Base-by-base conservation (phyloP, 805 yeast genomes). In the Saccharomycopsis fermentans region DNA sequence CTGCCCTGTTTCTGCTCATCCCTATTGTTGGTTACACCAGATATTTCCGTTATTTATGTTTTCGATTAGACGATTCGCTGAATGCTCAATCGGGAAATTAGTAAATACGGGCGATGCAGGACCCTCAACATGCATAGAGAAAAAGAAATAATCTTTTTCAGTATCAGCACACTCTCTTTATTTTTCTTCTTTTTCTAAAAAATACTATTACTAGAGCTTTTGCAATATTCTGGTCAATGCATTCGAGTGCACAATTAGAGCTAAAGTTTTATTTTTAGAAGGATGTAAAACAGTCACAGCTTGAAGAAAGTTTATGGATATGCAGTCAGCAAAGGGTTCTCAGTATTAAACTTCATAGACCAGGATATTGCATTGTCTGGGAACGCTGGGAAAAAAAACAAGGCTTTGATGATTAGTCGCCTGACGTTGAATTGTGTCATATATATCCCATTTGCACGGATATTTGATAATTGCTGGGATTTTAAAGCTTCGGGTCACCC, bases 41-140 rank as follows among this genome's bases (percentile, higher is more conserved):
- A 19, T 37, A 24, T 43, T 14, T 19, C 85, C n/a, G 73, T 92
- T 58, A 71, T 75, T 1, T 78, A 72, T 66, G 91, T 96, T 59
- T 88, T 65, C 68, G 27, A 35, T 21, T 43, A 43, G 61, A 59
- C 26, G 62, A 58, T 26, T 27, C 17, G 9, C 29, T 34, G 14
- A 50, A 52, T 21, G 32, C 82, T 11, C 24, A 43, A 43, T 43
- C 26, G 26, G 50, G 50, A 6, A 19, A 43, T 43, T 43, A 6
- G 29, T 43, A 43, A 43, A 43, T 21, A 43, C 27, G 12, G 17
- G 29, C 29, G 29, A 43, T 43, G 50, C 50, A 43, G 50, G 50
- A 43, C 50, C 50, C 27, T 21, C 50, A 21, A 21, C 50, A 43
- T 43, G 50, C 50, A 43, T 43, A 26, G 26, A 43, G n/a, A 43